A percentile compares a stretch with the other conserved stretches of the same genome.
Evolutionary conservation across 208 protist species (phyloP).

Genomic region (Acanthamoeba triangularis): DNA sequence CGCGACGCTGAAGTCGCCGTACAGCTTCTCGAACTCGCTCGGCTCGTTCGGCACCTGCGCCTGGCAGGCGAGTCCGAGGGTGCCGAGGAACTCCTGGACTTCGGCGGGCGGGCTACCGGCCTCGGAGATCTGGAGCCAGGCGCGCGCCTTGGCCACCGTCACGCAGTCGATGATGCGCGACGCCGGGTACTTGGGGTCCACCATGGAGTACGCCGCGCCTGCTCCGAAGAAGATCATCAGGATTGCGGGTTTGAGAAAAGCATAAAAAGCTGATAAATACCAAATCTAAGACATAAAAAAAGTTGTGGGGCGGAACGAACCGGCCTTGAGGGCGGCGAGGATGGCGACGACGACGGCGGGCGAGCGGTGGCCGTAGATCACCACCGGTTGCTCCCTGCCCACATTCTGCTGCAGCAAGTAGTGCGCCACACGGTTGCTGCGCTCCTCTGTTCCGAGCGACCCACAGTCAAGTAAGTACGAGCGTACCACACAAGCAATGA

Average conservation of each 20-base stretch:
- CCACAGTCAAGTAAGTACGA: too few species aligned
- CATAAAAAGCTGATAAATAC: neutral
- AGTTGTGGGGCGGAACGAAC: neutral
- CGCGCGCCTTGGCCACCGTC: slow-evolving; percentile 82
- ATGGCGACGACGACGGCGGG: slow-evolving; percentile 88
- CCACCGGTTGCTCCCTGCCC: slow-evolving; percentile 82
- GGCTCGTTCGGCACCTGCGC: neutral
- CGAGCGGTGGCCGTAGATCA: slow-evolving; percentile 87
- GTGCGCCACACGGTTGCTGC: slow-evolving; percentile 79
- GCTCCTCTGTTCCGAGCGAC: slow-evolving; percentile 15
- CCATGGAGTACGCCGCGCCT: slow-evolving; percentile 88
- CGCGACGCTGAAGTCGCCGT: neutral
- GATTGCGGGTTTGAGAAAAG: neutral
- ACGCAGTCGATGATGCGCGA: slow-evolving; percentile 87
- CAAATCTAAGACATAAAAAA: neutral
- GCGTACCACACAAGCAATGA: too few species aligned
- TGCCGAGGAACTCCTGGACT: slow-evolving; percentile 75
- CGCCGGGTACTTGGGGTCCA: slow-evolving; percentile 89
- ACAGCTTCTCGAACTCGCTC: slow-evolving; percentile 9
- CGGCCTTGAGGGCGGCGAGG: slow-evolving; percentile 88
- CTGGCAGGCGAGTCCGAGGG: neutral
- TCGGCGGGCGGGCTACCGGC: slow-evolving; percentile 79
- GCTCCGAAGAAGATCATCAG: neutral
- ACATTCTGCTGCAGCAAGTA: slow-evolving; percentile 81
- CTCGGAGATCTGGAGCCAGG: slow-evolving; percentile 79